These are phyloP conservation scores for Cinnamomum micranthum DNA, from an alignment of 164 flowering plant genomes.

Conservation along the genomic window DNA sequence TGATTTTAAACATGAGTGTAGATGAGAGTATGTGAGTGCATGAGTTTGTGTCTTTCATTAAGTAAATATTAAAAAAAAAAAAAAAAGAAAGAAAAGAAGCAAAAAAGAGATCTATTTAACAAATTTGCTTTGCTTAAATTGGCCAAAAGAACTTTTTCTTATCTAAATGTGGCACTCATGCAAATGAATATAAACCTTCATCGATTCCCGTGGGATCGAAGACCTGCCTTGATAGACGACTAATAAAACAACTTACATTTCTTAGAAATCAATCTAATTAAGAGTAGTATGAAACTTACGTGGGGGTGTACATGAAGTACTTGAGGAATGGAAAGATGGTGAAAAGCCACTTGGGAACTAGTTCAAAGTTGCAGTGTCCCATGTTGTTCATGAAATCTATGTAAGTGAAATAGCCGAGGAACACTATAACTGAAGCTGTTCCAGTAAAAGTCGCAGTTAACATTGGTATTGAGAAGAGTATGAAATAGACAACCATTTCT, in stretches of 20 bases:
- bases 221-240: too few species aligned
- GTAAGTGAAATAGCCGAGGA: constrained; percentile 25
- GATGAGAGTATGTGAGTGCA: too few species aligned
- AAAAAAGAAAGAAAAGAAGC: too few species aligned
- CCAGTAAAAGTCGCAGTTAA: constrained; percentile 4
- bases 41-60: too few species aligned
- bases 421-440: constrained; percentile 16
- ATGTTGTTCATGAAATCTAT: constrained; percentile 53
- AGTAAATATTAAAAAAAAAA: too few species aligned
- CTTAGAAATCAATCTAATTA: constrained; percentile 8
- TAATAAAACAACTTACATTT: constrained; percentile 5
- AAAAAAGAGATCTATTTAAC: too few species aligned
- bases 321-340: constrained; percentile 42
- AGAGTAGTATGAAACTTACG: constrained; percentile 41
- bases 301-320: constrained; percentile 60
- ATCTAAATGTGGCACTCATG: too few species aligned
- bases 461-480: constrained; percentile 32
- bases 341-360: constrained; percentile 38
- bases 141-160: too few species aligned
- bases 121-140: too few species aligned
- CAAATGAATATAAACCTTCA: too few species aligned
- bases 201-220: too few species aligned
- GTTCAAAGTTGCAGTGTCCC: constrained; percentile 66
- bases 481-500: constrained; percentile 33
- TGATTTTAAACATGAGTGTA: too few species aligned